Evolutionary conservation across 1,284 basidiomycete genomes (phyloP).

Genomic region (Malassezia pachydermatis): DNA sequence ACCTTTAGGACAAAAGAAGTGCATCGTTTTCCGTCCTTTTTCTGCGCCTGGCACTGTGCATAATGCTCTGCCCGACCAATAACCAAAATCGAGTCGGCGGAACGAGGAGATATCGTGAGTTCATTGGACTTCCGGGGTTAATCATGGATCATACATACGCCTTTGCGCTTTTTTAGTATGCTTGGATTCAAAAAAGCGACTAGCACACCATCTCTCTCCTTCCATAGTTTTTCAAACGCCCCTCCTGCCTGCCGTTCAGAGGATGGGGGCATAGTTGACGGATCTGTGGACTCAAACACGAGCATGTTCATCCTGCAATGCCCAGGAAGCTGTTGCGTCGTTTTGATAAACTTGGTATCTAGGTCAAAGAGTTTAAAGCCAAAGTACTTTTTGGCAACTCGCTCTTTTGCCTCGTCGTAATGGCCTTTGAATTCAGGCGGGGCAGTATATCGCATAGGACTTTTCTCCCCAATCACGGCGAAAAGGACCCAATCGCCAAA

Average conservation of each 20-base stretch:
- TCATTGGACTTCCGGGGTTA: constrained; percentile 54
- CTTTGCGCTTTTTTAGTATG: constrained; percentile 52
- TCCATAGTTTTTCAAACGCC: constrained; percentile 76
- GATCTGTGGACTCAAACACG: constrained; percentile 66
- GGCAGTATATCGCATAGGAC: constrained; percentile 58
- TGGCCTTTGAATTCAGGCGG: not conserved
- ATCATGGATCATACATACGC: not conserved
- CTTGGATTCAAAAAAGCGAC: constrained; percentile 79
- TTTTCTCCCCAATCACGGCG: constrained; percentile 74
- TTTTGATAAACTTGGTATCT: not conserved
- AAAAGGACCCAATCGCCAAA: constrained; percentile 83
- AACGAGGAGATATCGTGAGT: constrained; percentile 75
- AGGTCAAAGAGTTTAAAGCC: constrained; percentile 77
- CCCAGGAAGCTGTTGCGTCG: constrained; percentile 42
- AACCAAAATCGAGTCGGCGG: constrained; percentile 65
- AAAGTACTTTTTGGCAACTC: constrained; percentile 66
- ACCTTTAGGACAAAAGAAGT: constrained; percentile 53
- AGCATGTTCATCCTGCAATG: constrained; percentile 72
- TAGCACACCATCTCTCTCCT: constrained; percentile 75
- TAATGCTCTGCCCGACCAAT: constrained; percentile 78
- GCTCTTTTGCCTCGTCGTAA: not conserved
- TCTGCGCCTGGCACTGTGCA: constrained; percentile 64
- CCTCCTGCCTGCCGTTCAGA: constrained; percentile 61
- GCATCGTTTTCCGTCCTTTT: constrained; percentile 67
- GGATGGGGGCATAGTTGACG: constrained; percentile 65